phyloP scores from a whole-genome alignment of 495 filamentous ascomycete species.

The Lasiosphaeris hirsuta region DNA sequence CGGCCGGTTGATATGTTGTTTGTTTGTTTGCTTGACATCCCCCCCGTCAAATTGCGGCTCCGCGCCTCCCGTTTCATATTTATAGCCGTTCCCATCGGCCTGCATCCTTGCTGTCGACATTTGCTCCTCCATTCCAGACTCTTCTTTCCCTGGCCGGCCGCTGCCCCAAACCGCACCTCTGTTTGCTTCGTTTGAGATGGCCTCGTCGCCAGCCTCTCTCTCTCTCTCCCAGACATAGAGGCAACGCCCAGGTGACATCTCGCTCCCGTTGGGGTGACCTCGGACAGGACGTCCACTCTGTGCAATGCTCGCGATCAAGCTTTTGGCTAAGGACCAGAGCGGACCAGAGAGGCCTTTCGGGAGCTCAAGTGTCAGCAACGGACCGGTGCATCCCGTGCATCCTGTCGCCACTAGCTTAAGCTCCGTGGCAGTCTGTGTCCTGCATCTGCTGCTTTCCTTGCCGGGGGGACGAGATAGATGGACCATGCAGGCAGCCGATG shows the following conservation, averaged over 20 bases:
- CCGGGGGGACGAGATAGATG: constrained; percentile 21
- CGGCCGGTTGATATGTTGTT: too few species aligned
- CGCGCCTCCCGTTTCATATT: too few species aligned
- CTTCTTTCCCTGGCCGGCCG: not conserved
- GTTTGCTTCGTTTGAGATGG: not conserved
- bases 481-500: constrained; percentile 28
- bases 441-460: constrained; percentile 13
- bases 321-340: constrained; percentile 14
- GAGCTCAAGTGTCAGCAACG: constrained; percentile 6
- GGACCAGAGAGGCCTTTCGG: constrained; percentile 5
- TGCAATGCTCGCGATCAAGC: constrained; percentile 12
- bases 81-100: not conserved
- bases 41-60: not conserved
- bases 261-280: constrained; percentile 11
- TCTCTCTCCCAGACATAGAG: not conserved
- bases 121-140: not conserved
- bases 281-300: constrained; percentile 6
- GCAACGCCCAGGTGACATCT: constrained; percentile 12
- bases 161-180: not conserved
- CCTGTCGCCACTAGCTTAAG: constrained; percentile 13
- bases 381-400: not conserved
- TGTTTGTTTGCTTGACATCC: not conserved
- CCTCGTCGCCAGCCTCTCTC: not conserved
- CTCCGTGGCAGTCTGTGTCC: constrained; percentile 14
- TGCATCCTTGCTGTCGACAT: not conserved